phyloP scores from a whole-genome alignment of 768 basidiomycete genomes.

The Lyophyllum decastes region DNA sequence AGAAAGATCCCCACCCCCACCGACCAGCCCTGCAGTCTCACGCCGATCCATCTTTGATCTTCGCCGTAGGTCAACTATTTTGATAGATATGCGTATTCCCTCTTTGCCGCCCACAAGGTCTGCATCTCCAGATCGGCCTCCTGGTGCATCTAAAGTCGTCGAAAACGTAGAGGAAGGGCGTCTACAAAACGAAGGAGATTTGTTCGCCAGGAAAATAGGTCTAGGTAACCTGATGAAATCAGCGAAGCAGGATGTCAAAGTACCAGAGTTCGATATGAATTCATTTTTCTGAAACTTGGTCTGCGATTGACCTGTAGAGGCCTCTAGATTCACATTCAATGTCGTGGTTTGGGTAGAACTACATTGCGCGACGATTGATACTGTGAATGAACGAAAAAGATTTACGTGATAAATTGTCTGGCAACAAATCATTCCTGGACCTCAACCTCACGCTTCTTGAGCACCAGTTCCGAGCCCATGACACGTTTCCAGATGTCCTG shows the following conservation, averaged over 20 bases:
- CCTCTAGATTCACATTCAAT: neutral
- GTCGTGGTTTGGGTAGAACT: slow-evolving; percentile 8
- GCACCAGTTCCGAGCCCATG: slow-evolving; percentile 71
- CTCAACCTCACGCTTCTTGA: slow-evolving; percentile 86
- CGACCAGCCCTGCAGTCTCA: slow-evolving; percentile 43
- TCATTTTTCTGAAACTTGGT: slow-evolving; percentile 56
- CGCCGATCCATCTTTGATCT: slow-evolving; percentile 53
- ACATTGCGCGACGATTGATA: slow-evolving; percentile 13
- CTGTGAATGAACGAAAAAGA: slow-evolving; percentile 1
- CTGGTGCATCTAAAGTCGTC: slow-evolving; percentile 18
- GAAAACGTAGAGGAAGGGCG: slow-evolving; percentile 31
- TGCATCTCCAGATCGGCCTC: slow-evolving; percentile 45
- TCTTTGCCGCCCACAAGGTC: slow-evolving; percentile 59
- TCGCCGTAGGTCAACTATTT: slow-evolving; percentile 69
- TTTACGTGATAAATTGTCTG: slow-evolving; percentile 1
- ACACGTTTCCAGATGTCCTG: slow-evolving; percentile 95
- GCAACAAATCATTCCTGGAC: slow-evolving; percentile 43
- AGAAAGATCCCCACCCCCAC: slow-evolving; percentile 33
- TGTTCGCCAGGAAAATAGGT: slow-evolving; percentile 67
- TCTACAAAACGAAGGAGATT: slow-evolving; percentile 54
- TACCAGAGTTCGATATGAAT: slow-evolving; percentile 87
- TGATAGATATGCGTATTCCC: slow-evolving; percentile 88
- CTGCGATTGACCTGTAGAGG: neutral
- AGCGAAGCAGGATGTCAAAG: slow-evolving; percentile 85
- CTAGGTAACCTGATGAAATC: slow-evolving; percentile 86